phyloP scores from a whole-genome alignment of 805 yeast genomes.

The Kuraishia capsulata region DNA sequence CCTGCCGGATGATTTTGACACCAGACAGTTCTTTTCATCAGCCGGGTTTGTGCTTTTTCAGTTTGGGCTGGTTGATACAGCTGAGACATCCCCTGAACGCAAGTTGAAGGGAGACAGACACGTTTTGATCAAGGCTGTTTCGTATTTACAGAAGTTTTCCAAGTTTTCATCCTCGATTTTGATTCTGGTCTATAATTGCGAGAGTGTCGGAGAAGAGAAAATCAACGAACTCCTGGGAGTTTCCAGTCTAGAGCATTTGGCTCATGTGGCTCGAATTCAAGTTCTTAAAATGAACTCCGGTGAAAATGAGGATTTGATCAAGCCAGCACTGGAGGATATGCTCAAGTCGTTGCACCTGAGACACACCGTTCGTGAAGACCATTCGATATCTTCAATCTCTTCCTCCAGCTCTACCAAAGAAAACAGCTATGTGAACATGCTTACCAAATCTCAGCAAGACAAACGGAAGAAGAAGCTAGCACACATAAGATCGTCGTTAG shows the following conservation, averaged over 20 bases:
- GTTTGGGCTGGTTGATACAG: slow-evolving; percentile 31
- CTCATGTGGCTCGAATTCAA: background rate
- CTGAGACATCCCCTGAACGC: background rate
- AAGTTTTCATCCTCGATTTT: background rate
- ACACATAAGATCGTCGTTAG: background rate
- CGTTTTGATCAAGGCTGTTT: background rate
- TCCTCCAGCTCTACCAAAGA: background rate
- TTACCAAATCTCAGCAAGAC: background rate
- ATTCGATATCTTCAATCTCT: background rate
- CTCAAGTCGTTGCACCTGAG: background rate
- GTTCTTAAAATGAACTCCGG: background rate
- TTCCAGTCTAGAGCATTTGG: background rate
- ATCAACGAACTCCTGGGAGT: background rate
- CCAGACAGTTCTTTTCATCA: slow-evolving; percentile 26
- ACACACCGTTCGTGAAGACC: background rate
- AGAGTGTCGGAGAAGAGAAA: background rate
- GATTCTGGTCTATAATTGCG: background rate
- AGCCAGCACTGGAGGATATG: background rate
- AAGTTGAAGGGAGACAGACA: background rate
- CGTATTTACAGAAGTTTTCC: background rate
- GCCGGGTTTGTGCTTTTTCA: slow-evolving; percentile 40
- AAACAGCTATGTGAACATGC: background rate
- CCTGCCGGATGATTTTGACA: slow-evolving; percentile 30
- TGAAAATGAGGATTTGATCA: too few species aligned
- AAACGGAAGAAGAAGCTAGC: background rate